Conservation (phyloP, 768 basidiomycete genomes). For the Mycena leptocephala region DNA sequence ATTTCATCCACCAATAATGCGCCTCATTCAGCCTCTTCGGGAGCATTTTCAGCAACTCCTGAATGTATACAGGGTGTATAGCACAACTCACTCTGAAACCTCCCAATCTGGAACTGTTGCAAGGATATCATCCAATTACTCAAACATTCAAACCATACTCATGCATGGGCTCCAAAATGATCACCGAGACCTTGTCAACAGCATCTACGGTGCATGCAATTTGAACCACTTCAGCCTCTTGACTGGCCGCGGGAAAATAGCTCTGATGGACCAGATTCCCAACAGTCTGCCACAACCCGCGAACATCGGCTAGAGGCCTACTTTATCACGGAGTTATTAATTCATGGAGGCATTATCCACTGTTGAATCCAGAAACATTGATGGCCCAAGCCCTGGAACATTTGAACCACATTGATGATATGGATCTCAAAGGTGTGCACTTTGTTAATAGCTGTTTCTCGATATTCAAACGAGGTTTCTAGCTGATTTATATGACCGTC, state of each 20-base stretch:
- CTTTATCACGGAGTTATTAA: too few species aligned
- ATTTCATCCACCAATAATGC: background rate
- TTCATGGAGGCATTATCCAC: too few species aligned
- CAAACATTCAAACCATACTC: background rate
- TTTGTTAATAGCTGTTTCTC: too few species aligned
- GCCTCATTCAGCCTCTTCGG: background rate
- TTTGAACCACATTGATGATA: too few species aligned
- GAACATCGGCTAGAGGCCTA: too few species aligned
- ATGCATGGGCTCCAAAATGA: background rate
- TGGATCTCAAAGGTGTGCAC: too few species aligned
- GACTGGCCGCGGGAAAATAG: background rate
- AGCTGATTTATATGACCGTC: too few species aligned
- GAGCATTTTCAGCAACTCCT: background rate
- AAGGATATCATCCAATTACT: background rate
- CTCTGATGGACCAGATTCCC: background rate
- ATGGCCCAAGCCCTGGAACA: too few species aligned
- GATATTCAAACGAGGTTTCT: too few species aligned
- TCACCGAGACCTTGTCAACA: background rate
- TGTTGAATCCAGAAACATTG: too few species aligned
- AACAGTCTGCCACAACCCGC: background rate
- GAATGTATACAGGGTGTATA: background rate
- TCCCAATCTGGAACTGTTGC: too few species aligned
- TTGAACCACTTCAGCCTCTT: background rate
- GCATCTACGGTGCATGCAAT: background rate
- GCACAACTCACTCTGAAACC: too few species aligned